Conservation (phyloP, 2,329 filamentous ascomycete species). For the Ophiocordyceps camponoti-leonardi region DNA sequence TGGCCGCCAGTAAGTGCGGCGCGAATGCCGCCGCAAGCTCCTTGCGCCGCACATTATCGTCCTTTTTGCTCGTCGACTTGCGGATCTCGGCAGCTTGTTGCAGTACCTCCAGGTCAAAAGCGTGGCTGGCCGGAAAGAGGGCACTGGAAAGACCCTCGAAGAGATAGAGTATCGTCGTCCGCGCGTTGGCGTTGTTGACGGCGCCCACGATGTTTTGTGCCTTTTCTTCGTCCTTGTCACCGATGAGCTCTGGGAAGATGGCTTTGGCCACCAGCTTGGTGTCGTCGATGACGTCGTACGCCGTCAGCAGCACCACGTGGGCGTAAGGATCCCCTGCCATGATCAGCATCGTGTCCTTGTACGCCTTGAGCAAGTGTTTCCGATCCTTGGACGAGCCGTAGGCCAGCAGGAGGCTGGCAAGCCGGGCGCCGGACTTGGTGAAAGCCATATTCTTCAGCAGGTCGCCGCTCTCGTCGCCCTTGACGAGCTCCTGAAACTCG, state of each 20-base stretch:
- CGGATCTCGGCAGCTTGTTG: conserved; percentile 65
- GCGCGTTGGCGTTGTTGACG: conserved; percentile 47
- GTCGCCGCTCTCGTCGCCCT: conserved; percentile 81
- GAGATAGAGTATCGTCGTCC: conserved; percentile 60
- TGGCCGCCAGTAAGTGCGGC: conserved; percentile 55
- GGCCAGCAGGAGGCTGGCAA: conserved; percentile 69
- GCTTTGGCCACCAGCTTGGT: conserved; percentile 76
- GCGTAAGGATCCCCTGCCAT: conserved; percentile 70
- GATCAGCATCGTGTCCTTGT: conserved; percentile 74
- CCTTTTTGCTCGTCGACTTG: conserved; percentile 81
- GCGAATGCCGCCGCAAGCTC: conserved; percentile 65
- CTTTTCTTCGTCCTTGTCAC: conserved; percentile 46
- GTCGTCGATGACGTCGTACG: conserved; percentile 86
- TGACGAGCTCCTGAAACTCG: conserved; percentile 79
- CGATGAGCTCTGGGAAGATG: conserved; percentile 74
- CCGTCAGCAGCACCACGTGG: conserved; percentile 66
- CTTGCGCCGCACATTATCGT: conserved; percentile 53
- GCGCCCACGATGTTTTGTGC: conserved; percentile 46
- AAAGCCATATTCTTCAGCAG: conserved; percentile 91
- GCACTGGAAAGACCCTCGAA: conserved; percentile 51
- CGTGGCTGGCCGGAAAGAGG: conserved; percentile 43
- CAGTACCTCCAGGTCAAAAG: conserved; percentile 52
- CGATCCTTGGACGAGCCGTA: conserved; percentile 83
- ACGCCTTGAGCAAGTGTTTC: conserved; percentile 72
- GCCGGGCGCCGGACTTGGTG: conserved; percentile 69